Evolutionary conservation across 768 basidiomycete genomes (phyloP), one percentile per base, ranked within the genome.

Genomic region (Collybia sordida): DNA sequence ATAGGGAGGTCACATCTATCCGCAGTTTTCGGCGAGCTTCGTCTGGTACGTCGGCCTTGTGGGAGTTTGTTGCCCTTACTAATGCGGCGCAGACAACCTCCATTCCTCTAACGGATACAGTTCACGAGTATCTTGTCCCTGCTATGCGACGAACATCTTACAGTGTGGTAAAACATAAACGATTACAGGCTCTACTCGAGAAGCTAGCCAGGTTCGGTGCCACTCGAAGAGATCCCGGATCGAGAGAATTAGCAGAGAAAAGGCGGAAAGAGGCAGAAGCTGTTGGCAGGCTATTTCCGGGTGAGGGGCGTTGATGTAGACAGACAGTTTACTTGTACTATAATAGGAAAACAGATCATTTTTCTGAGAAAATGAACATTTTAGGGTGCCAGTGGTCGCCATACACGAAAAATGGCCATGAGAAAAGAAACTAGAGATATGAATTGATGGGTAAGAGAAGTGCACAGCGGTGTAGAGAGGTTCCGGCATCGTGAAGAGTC

Each of bases 101-200:
- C 36, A 83, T 97, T 47, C 81, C 87, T 12, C 70, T 93, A 50
- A 72, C 80, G 27, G 82, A 92, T 59, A 77, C 80, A 1, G 84
- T 96, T 17, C 83, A 86, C 51, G 86, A 91, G 57, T 98, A 85
- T 68, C 76, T 96, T 23, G 79, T 88, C 18, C 83, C 91, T 1
- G 74, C 77, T 21, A 72, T 79, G 52, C 84, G 90, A 45, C 86
- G 85, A 55, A 73, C 81, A 23, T 82, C 82, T 3, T 92, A 88
- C 59, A 64, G 72, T 19, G 68, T 69, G 43, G 81, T 93, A 42
- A 86, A 84, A 59, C 82, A 85, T 12, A 90, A 86, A 60, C 79
- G 81, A 43, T 68, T 94, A 37, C 85, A 88, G 47, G 72, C 82
- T 2, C 66, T 94, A 40, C 75, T 94, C 6, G 90, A 93, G 58